phyloP scores from a whole-genome alignment of 352 stramenopile species.

The Globisporangium nagaii region DNA sequence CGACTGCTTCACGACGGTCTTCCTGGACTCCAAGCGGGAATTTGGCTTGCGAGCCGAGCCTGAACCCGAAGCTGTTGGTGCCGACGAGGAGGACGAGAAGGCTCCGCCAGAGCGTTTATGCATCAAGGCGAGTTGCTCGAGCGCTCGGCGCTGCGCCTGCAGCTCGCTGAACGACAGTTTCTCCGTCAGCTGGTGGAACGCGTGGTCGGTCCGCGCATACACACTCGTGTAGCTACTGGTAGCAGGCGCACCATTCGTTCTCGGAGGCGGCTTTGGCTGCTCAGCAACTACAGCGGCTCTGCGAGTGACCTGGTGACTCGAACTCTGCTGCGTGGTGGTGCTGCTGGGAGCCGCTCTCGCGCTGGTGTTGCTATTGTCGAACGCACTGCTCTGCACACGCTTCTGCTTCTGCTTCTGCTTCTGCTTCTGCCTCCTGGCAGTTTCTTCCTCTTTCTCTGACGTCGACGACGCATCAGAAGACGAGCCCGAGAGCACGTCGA shows the following conservation, averaged over 20 bases:
- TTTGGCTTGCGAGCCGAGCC: neutral
- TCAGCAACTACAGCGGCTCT: neutral
- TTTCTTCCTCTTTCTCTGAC: neutral
- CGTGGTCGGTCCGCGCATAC: slow-evolving; percentile 2
- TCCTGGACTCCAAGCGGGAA: slow-evolving; percentile 4
- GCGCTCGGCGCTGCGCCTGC: slow-evolving; percentile 12
- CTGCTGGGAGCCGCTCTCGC: too few relatives aligned
- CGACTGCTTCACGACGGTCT: slow-evolving; percentile 6
- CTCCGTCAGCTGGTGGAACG: slow-evolving; percentile 4
- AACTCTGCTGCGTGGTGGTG: neutral
- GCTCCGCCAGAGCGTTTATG: slow-evolving; percentile 16
- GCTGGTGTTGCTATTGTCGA: too few relatives aligned
- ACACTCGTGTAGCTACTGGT: neutral
- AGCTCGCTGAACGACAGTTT: slow-evolving; percentile 17
- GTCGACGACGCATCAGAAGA: neutral
- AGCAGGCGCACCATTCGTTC: neutral
- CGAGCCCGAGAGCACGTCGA: slow-evolving; percentile 6
- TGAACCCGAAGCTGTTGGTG: neutral
- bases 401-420: neutral
- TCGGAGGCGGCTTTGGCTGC: neutral
- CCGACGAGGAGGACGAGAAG: neutral
- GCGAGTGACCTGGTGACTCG: neutral
- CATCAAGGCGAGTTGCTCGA: slow-evolving; percentile 16
- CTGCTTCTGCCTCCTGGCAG: neutral
- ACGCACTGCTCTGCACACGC: too few relatives aligned